Evolutionary conservation across 441 rosid genomes (phyloP), one percentile per base, ranked within the genome.

Genomic region (Gossypium gossypioides): DNA sequence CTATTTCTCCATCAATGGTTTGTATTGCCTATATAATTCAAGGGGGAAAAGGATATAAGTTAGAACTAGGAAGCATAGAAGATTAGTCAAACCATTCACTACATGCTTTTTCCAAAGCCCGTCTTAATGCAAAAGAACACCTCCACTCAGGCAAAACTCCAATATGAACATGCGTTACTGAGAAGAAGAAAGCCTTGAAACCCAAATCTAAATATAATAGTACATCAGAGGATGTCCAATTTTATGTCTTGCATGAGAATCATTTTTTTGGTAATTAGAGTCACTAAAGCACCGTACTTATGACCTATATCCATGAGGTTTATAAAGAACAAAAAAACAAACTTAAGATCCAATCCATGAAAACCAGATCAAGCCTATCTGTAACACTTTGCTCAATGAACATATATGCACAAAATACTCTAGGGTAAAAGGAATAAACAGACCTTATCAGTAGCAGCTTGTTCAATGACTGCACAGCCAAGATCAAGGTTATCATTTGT

Each of bases 401-500:
- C 21, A 65, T 22, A 4, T n/a, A 6, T 8, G 32, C 61, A 52
- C 62, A 32, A 9, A 51, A 18, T 52, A 69, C 13, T 15, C 9
- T 2, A 54, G 64, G 16, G 10, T 0, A 29, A 59, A 25, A 24
- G 29, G 3, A 51, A 13, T 5, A 37, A 55, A 64, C 74, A 27
- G 69, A 93, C 99, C 98, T 93, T 96, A 42, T 96, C 97, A 8
- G 99, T 92, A 56, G 97, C 96, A 68, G 98, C 97, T 73, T 93
- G 97, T 81, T 96, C 99, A 79, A 96, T 93, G 68, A 90, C 88
- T 12, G 98, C 98, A 88, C 98, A 96, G 2, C 98, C 98, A 72
- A 96, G 88, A 83, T 96, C 99, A 80, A 96, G 98, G 81, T 93
- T 93, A 84, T 96, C 98, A 83, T 93, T 96, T 56, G 97, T 93